Percentiles rank a stretch among this genome's conserved stretches.
Evolutionary conservation across 2,329 filamentous ascomycete species (phyloP).

Genomic region (Alternaria postmessia): DNA sequence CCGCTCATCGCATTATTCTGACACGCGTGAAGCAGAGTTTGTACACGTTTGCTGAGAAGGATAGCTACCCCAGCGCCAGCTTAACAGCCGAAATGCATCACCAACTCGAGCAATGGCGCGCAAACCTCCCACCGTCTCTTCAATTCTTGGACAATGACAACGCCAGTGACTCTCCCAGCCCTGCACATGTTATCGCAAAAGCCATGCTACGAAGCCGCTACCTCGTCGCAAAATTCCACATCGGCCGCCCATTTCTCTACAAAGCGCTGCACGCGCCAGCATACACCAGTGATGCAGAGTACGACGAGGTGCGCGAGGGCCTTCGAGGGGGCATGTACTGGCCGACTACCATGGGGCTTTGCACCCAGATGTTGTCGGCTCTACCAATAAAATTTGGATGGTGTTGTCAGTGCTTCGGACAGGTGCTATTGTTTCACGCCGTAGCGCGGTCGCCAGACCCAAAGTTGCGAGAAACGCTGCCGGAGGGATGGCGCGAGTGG

Average conservation of each 20-base stretch:
- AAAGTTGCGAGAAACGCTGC: slow-evolving; percentile 42
- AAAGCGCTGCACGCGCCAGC: slow-evolving; percentile 47
- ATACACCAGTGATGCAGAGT: slow-evolving; percentile 43
- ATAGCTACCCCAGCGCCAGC: slow-evolving; percentile 54
- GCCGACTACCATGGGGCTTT: slow-evolving; percentile 48
- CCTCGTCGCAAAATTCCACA: slow-evolving; percentile 49
- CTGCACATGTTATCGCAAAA: slow-evolving; percentile 49
- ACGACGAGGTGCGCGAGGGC: slow-evolving; percentile 39
- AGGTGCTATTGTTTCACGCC: slow-evolving; percentile 46
- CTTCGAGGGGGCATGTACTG: slow-evolving; percentile 48
- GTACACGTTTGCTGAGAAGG: slow-evolving; percentile 58
- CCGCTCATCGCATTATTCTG: slow-evolving; percentile 64
- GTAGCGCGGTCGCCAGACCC: slow-evolving; percentile 40
- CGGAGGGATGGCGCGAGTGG: slow-evolving; percentile 48
- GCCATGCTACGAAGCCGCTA: slow-evolving; percentile 52
- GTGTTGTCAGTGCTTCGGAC: slow-evolving; percentile 50
- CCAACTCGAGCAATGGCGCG: slow-evolving; percentile 65
- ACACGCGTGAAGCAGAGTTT: slow-evolving; percentile 62
- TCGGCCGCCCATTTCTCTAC: slow-evolving; percentile 50
- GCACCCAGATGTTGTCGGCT: slow-evolving; percentile 47
- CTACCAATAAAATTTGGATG: slow-evolving; percentile 50
- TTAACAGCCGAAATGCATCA: slow-evolving; percentile 62
- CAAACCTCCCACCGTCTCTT: slow-evolving; percentile 58
- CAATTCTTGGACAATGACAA: slow-evolving; percentile 54
- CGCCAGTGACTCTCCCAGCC: slow-evolving; percentile 38